Conservation (phyloP, 2,329 filamentous ascomycete genomes). For the Hymenoscyphus salicellus region DNA sequence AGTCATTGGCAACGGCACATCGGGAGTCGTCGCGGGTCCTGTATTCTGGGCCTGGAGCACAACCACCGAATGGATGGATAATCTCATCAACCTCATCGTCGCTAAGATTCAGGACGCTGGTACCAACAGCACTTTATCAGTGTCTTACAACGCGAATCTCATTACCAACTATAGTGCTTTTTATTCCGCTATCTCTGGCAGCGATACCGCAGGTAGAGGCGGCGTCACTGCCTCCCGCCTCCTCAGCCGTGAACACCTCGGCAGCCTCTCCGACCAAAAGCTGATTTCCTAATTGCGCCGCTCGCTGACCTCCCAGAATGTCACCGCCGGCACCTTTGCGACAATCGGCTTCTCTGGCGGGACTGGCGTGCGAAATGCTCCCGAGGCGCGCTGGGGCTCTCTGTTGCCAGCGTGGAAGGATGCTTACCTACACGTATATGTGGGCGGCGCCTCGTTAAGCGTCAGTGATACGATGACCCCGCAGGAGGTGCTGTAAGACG, state of each 20-base stretch:
- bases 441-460: constrained; percentile 3
- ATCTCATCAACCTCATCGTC: not conserved
- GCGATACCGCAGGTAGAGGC: not conserved
- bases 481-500: constrained; percentile 12
- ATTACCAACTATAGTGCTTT: not conserved
- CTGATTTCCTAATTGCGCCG: constrained; percentile 23
- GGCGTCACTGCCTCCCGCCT: constrained; percentile 32
- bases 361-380: constrained; percentile 10
- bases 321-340: constrained; percentile 35
- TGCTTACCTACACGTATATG: constrained; percentile 10
- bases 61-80: too few relatives aligned
- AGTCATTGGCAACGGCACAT: not conserved
- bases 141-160: not conserved
- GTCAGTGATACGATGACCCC: not conserved
- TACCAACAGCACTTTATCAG: not conserved
- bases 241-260: constrained; percentile 39
- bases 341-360: constrained; percentile 15
- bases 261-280: constrained; percentile 32
- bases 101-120: not conserved
- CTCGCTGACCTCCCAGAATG: constrained; percentile 31
- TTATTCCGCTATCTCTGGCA: not conserved
- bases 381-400: constrained; percentile 3
- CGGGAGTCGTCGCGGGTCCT: not conserved
- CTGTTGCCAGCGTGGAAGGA: constrained; percentile 15
- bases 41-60: too few relatives aligned